phyloP scores from a whole-genome alignment of 352 stramenopile species.

The Phytophthora sp. region DNA sequence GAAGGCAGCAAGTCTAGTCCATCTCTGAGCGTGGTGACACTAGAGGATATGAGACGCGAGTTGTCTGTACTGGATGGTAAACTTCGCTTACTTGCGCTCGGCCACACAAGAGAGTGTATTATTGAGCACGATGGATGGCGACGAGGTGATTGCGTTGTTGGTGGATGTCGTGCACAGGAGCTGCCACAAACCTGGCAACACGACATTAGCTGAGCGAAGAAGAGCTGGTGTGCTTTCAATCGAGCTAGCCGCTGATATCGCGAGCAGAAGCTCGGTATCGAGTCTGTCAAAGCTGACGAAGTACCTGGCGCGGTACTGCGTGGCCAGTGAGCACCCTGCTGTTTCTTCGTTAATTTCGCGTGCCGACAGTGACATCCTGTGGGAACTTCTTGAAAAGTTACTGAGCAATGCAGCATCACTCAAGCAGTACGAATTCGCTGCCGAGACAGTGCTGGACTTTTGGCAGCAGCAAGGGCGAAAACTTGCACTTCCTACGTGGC shows the following conservation, averaged over 20 bases:
- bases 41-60: slow-evolving; percentile 65
- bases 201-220: slow-evolving; percentile 50
- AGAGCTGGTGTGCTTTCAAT: slow-evolving; percentile 50
- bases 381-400: slow-evolving; percentile 62
- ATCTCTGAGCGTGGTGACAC: slow-evolving; percentile 64
- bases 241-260: slow-evolving; percentile 64
- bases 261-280: slow-evolving; percentile 4
- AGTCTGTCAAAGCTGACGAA: slow-evolving; percentile 57
- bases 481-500: slow-evolving; percentile 64
- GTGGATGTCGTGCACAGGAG: slow-evolving; percentile 48
- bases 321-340: slow-evolving; percentile 45
- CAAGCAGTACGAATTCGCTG: slow-evolving; percentile 63
- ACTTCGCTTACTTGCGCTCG: slow-evolving; percentile 55
- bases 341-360: slow-evolving; percentile 25
- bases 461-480: slow-evolving; percentile 60
- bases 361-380: slow-evolving; percentile 49
- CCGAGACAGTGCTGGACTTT: slow-evolving; percentile 55
- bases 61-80: slow-evolving; percentile 71
- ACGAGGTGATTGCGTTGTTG: slow-evolving; percentile 62
- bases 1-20: slow-evolving; percentile 11
- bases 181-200: slow-evolving; percentile 18
- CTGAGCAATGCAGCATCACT: slow-evolving; percentile 45
- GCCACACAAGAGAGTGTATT: slow-evolving; percentile 60
- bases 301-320: slow-evolving; percentile 71
- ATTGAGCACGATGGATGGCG: slow-evolving; percentile 60